phyloP scores from a whole-genome alignment of 78 protist genomes.

The Mastigamoeba balamuthi region DNA sequence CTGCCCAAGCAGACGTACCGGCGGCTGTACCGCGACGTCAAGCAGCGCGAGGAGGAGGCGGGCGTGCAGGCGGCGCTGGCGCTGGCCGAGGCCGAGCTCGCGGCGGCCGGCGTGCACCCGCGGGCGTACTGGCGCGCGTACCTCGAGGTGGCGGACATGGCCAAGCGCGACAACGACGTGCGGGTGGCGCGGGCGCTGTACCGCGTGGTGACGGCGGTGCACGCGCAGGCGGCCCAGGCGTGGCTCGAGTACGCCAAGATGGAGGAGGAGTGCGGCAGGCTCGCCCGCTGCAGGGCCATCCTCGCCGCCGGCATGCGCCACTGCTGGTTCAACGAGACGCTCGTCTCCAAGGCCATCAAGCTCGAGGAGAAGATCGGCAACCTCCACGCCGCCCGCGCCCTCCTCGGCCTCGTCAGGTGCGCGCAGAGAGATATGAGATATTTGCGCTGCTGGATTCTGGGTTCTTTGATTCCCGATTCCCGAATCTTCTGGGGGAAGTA shows the following conservation, averaged over 20 bases:
- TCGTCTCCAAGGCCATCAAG: conserved; percentile 52
- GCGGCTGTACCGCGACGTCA: too few species aligned
- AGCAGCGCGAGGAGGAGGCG: too few species aligned
- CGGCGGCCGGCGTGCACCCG: too few species aligned
- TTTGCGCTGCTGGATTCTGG: too few species aligned
- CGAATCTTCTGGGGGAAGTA: too few species aligned
- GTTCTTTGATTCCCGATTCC: too few species aligned
- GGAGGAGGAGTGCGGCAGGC: conserved; percentile 72
- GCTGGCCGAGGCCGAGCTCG: too few species aligned
- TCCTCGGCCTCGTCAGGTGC: conserved; percentile 11
- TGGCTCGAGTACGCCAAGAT: conserved; percentile 84
- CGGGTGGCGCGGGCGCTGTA: conserved; percentile 42
- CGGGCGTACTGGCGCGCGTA: conserved; percentile 57
- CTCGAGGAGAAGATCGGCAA: conserved; percentile 61
- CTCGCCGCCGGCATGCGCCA: conserved; percentile 50
- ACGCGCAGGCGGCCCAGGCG: conserved; percentile 43
- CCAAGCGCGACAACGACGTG: conserved; percentile 44
- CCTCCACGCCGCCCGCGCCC: conserved; percentile 50
- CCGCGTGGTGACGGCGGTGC: conserved; percentile 20
- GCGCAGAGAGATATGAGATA: too few species aligned
- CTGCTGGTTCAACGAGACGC: conserved; percentile 61
- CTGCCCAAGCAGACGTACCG: too few species aligned
- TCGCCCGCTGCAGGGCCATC: conserved; percentile 49
- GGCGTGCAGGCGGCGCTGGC: too few species aligned
- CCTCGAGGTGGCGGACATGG: conserved; percentile 63